These are phyloP conservation scores for Russula lepida DNA, from an alignment of 768 basidiomycete genomes.

Conservation along the genomic window DNA sequence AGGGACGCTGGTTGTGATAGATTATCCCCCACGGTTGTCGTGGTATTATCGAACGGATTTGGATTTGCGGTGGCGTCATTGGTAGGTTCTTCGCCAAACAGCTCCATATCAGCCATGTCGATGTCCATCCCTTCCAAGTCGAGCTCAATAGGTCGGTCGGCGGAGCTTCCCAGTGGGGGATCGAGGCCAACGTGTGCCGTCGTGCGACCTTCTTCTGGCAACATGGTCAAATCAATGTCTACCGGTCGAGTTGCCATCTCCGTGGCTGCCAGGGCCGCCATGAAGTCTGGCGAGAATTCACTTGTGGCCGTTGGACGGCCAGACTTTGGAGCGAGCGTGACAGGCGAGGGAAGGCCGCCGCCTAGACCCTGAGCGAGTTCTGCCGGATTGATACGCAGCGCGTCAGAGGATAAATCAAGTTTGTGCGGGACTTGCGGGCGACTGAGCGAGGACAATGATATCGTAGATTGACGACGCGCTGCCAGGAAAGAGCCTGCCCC, in stretches of 20 bases:
- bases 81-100: constrained; percentile 45
- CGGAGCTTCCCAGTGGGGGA: constrained; percentile 46
- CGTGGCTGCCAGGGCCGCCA: constrained; percentile 42
- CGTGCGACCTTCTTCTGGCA: constrained; percentile 20
- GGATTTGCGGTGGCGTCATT: constrained; percentile 20
- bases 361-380: constrained; percentile 50
- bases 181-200: constrained; percentile 31
- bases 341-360: constrained; percentile 64
- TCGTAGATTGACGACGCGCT: constrained; percentile 61
- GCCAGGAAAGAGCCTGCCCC: constrained; percentile 24
- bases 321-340: constrained; percentile 74
- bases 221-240: constrained; percentile 50
- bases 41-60: constrained; percentile 23
- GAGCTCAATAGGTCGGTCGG: constrained; percentile 75
- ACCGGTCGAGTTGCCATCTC: constrained; percentile 30
- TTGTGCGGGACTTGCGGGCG: constrained; percentile 63
- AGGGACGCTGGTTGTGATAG: constrained; percentile 24
- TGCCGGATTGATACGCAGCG: constrained; percentile 56
- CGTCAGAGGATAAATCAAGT: constrained; percentile 69
- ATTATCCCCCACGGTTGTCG: constrained; percentile 4
- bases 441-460: constrained; percentile 73
- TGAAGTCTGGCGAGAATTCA: constrained; percentile 49
- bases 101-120: constrained; percentile 41
- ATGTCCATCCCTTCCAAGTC: constrained; percentile 64
- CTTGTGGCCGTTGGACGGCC: constrained; percentile 42